These are phyloP conservation scores for Ananas comosus DNA, from an alignment of 176 grass and related monocot genomes.

Conservation along the genomic window DNA sequence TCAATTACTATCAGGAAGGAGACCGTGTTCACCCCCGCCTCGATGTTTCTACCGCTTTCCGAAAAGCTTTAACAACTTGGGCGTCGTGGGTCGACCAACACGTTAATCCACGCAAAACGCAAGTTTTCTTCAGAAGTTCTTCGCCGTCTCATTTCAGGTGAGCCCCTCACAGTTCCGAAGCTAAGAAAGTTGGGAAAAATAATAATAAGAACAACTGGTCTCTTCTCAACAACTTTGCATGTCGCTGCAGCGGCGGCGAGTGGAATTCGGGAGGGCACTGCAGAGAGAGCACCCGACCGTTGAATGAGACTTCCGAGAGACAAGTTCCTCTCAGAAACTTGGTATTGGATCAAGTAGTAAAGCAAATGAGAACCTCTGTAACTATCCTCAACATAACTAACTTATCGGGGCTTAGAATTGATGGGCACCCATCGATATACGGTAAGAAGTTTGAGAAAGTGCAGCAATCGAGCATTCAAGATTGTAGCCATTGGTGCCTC, in stretches of 20 bases:
- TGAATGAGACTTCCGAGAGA: constrained; percentile 34
- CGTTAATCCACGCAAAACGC: constrained; percentile 42
- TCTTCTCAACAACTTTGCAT: background rate
- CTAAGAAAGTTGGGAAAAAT: background rate
- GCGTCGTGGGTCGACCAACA: constrained; percentile 61
- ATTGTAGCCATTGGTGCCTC: constrained; percentile 83
- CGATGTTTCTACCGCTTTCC: constrained; percentile 51
- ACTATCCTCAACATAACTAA: constrained; percentile 71
- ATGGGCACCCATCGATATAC: constrained; percentile 80
- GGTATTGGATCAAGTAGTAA: constrained; percentile 45
- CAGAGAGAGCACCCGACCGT: constrained; percentile 42
- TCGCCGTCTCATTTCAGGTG: constrained; percentile 89
- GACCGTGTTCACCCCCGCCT: constrained; percentile 45
- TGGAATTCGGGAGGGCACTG: constrained; percentile 96
- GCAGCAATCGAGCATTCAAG: constrained; percentile 35
- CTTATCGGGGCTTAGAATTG: constrained; percentile 68
- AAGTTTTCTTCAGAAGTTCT: constrained; percentile 82
- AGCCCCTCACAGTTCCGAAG: constrained; percentile 4
- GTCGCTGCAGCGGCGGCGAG: constrained; percentile 43
- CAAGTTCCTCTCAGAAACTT: constrained; percentile 35
- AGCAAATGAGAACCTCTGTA: constrained; percentile 63
- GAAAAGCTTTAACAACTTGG: constrained; percentile 69
- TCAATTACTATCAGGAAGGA: constrained; percentile 94
- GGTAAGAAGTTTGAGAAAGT: constrained; percentile 32
- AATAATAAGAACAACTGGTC: background rate